phyloP scores from a whole-genome alignment of 1,139 yeast species.

The Lodderomyces metapsilosis region DNA sequence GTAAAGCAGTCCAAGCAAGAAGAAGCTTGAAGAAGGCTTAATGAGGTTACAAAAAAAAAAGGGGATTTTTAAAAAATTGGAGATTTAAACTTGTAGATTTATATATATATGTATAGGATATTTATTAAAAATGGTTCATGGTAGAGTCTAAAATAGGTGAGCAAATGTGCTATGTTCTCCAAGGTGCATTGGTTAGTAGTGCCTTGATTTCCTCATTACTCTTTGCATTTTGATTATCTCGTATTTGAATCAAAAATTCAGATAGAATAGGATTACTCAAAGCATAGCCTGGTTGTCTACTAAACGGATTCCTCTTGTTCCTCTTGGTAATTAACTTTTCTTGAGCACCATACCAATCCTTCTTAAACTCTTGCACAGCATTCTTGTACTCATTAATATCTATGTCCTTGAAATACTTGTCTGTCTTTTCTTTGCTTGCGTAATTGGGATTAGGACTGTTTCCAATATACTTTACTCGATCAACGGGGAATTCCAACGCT shows the following conservation, averaged over 20 bases:
- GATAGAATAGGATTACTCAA: constrained; percentile 25
- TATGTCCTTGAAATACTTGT: constrained; percentile 43
- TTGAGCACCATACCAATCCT: constrained; percentile 62
- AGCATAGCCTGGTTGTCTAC: constrained; percentile 43
- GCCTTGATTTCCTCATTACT: constrained; percentile 15
- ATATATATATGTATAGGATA: constrained; percentile 3
- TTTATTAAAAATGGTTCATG: neutral
- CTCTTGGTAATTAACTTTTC: constrained; percentile 43
- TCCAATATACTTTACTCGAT: constrained; percentile 51
- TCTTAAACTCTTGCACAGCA: constrained; percentile 56
- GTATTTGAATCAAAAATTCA: constrained; percentile 20
- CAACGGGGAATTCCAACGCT: constrained; percentile 41
- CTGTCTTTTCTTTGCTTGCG: constrained; percentile 17
- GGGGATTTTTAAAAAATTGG: neutral
- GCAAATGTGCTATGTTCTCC: constrained; percentile 8
- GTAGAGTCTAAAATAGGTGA: neutral
- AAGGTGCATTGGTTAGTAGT: constrained; percentile 8
- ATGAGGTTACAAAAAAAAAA: constrained; percentile 1
- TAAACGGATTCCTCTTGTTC: constrained; percentile 59
- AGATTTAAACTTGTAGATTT: neutral
- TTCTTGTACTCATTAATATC: constrained; percentile 45
- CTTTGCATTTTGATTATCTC: constrained; percentile 8
- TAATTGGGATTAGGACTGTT: constrained; percentile 55
- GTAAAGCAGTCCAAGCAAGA: constrained; percentile 78
- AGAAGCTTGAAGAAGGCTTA: constrained; percentile 38